Percentiles rank a stretch among this genome's conserved stretches.
Conservation (phyloP, 1,139 yeast species). For the Schwanniomyces etchellsii region DNA sequence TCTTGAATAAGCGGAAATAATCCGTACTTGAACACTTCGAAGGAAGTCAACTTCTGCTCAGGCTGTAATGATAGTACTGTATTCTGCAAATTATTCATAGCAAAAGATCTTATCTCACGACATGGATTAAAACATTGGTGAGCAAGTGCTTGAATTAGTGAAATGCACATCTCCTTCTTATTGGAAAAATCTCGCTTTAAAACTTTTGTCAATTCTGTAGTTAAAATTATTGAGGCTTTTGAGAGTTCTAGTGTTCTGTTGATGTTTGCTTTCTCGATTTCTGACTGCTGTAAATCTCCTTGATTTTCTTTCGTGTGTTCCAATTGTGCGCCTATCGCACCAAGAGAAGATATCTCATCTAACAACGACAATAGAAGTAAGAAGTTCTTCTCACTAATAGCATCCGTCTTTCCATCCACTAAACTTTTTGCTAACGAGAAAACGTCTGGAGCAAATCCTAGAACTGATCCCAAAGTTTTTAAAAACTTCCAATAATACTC, state of each 20-base stretch:
- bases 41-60: slow-evolving; percentile 29
- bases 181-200: slow-evolving; percentile 20
- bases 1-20: slow-evolving; percentile 70
- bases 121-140: slow-evolving; percentile 90
- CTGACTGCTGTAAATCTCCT: slow-evolving; percentile 9
- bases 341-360: slow-evolving; percentile 78
- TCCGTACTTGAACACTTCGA: slow-evolving; percentile 64
- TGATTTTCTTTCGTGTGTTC: slow-evolving; percentile 51
- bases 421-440: slow-evolving; percentile 45
- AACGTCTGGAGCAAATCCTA: slow-evolving; percentile 44
- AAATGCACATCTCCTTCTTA: slow-evolving; percentile 40
- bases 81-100: slow-evolving; percentile 50
- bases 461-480: slow-evolving; percentile 52
- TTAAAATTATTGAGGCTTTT: slow-evolving; percentile 55
- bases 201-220: slow-evolving; percentile 41
- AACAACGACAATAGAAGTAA: slow-evolving; percentile 63
- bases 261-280: slow-evolving; percentile 36
- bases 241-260: slow-evolving; percentile 54
- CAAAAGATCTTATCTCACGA: slow-evolving; percentile 63
- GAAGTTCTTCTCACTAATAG: slow-evolving; percentile 46
- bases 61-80: slow-evolving; percentile 32
- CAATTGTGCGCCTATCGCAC: slow-evolving; percentile 74
- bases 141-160: slow-evolving; percentile 72
- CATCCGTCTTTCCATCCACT: slow-evolving; percentile 29
- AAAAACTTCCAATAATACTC: slow-evolving; percentile 63